These are phyloP conservation scores for Pseudonectria buxi DNA, from an alignment of 2,329 filamentous ascomycete species.

Conservation along the genomic window DNA sequence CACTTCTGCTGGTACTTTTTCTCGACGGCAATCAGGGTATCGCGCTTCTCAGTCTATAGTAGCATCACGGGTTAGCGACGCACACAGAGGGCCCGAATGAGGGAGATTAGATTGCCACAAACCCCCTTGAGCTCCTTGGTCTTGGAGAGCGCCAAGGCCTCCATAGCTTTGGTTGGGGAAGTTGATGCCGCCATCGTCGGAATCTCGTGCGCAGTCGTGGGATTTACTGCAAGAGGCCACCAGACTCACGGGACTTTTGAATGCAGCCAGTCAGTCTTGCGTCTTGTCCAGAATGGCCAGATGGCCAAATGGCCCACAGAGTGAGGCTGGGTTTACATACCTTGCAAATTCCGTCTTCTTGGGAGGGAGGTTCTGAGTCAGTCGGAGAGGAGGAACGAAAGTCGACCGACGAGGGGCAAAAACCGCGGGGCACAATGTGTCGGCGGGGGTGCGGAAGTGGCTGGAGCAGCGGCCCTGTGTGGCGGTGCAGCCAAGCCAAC, in stretches of 20 bases:
- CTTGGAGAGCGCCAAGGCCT: constrained; percentile 47
- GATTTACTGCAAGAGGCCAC: constrained; percentile 14
- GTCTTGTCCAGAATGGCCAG: constrained; percentile 6
- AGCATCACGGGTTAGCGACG: constrained; percentile 10
- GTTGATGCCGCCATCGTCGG: constrained; percentile 36
- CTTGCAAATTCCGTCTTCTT: constrained; percentile 15
- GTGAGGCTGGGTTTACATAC: constrained; percentile 7
- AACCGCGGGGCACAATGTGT: constrained; percentile 27
- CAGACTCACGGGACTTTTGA: constrained; percentile 10
- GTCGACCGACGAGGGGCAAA: constrained; percentile 28
- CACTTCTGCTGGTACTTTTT: constrained; percentile 82
- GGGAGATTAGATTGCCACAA: constrained; percentile 20
- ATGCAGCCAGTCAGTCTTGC: too few relatives aligned
- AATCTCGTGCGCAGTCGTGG: constrained; percentile 18
- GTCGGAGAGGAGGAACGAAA: constrained; percentile 12
- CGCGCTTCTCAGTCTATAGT: constrained; percentile 73
- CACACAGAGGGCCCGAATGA: neutral
- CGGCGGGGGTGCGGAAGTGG: constrained; percentile 10
- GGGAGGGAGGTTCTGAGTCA: constrained; percentile 27
- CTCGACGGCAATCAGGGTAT: constrained; percentile 73
- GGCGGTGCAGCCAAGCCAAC: constrained; percentile 11
- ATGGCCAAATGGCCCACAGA: neutral
- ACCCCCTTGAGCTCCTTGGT: constrained; percentile 56
- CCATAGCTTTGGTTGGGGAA: constrained; percentile 41
- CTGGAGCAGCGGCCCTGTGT: constrained; percentile 8